A percentile compares a stretch with the other conserved stretches of the same genome.
Evolutionary conservation across 2,329 filamentous ascomycete genomes (phyloP).

Genomic region (Lasiodiplodia sp.): DNA sequence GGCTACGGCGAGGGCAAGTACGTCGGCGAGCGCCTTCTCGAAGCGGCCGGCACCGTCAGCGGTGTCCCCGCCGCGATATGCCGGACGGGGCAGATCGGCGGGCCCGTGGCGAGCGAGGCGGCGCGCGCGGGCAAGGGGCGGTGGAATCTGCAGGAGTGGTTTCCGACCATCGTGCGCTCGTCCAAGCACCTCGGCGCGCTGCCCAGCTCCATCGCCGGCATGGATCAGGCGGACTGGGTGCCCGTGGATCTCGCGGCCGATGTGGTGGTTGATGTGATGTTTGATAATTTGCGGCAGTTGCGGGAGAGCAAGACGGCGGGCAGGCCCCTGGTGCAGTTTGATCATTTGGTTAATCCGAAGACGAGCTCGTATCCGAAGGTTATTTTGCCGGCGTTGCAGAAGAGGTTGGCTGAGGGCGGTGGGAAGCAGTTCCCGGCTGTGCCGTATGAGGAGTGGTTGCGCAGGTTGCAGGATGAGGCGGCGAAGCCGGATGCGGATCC

Average conservation of each 20-base stretch:
- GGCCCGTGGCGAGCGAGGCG: neutral
- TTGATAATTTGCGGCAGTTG: neutral
- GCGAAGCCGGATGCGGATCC: slow-evolving; percentile 49
- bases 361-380: neutral
- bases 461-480: slow-evolving; percentile 41
- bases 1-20: slow-evolving; percentile 46
- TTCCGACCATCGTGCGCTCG: neutral
- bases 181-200: neutral
- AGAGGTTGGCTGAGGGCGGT: neutral
- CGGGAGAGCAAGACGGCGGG: neutral
- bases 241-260: neutral
- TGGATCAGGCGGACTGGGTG: neutral
- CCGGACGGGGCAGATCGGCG: neutral
- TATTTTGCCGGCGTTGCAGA: neutral
- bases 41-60: slow-evolving; percentile 27
- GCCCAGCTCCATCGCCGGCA: neutral
- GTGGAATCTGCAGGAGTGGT: slow-evolving; percentile 8
- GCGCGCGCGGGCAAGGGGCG: slow-evolving; percentile 37
- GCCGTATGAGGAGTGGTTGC: neutral
- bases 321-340: neutral
- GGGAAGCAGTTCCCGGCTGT: neutral
- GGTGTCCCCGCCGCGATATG: neutral
- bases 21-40: slow-evolving; percentile 65
- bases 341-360: neutral
- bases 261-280: neutral